A percentile compares a stretch with the other conserved stretches of the same genome.
Conservation (phyloP, 2,329 filamentous ascomycete genomes). For the Cercospora sp. region DNA sequence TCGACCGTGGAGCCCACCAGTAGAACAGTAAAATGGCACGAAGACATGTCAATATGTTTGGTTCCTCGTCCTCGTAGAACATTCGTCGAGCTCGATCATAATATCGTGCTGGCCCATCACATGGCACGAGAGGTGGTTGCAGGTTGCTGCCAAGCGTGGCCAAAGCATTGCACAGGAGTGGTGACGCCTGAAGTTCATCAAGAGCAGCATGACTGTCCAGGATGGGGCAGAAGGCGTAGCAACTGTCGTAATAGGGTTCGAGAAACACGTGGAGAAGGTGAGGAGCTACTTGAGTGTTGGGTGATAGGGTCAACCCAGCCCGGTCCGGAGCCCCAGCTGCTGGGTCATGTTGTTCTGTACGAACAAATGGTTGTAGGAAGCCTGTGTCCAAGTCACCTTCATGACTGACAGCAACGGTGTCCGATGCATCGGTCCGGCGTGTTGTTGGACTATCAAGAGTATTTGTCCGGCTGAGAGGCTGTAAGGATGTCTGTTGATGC, state of each 20-base stretch:
- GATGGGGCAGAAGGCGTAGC: not conserved
- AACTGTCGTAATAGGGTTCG: not conserved
- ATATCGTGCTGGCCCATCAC: constrained; percentile 10
- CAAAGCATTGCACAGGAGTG: constrained; percentile 12
- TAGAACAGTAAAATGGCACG: constrained; percentile 12
- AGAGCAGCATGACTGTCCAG: not conserved
- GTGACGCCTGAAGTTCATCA: not conserved
- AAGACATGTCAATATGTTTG: constrained; percentile 9
- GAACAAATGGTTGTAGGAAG: not conserved
- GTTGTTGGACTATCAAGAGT: not conserved
- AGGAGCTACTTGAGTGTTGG: not conserved
- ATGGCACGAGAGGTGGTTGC: constrained; percentile 13
- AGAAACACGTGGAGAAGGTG: not conserved
- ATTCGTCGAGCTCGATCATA: constrained; percentile 13
- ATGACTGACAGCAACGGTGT: not conserved
- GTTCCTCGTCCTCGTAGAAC: constrained; percentile 18
- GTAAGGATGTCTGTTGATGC: not conserved
- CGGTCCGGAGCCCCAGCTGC: not conserved
- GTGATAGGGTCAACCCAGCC: not conserved
- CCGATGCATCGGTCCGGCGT: not conserved
- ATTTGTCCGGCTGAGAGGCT: not conserved
- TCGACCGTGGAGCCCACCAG: constrained; percentile 16
- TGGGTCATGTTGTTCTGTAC: not conserved
- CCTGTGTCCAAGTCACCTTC: not conserved
- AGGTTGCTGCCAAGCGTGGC: constrained; percentile 12